phyloP scores from a whole-genome alignment of 1,139 yeast species.

The Geotrichum carabidarum region DNA sequence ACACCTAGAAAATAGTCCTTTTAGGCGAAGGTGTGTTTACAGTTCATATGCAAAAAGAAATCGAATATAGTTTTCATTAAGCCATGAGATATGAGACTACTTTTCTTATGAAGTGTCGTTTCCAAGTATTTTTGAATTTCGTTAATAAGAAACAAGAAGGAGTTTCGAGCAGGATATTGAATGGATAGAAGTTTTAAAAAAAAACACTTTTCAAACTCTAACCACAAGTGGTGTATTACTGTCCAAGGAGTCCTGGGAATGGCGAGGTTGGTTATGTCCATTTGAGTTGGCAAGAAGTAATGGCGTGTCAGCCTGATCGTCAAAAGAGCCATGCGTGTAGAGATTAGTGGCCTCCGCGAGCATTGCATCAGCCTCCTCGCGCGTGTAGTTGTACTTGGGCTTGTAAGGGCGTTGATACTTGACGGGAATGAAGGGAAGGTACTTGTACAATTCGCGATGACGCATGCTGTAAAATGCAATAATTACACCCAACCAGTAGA shows the following conservation, averaged over 20 bases:
- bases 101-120: too few relatives aligned
- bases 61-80: too few relatives aligned
- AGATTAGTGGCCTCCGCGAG: conserved; percentile 13
- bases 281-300: background rate
- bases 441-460: conserved; percentile 8
- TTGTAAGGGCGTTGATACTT: conserved; percentile 6
- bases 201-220: background rate
- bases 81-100: too few relatives aligned
- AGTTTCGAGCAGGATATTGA: too few relatives aligned
- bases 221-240: conserved; percentile 26
- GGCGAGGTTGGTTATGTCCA: background rate
- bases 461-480: conserved; percentile 14
- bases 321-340: conserved; percentile 3
- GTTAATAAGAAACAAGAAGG: too few relatives aligned
- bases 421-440: conserved; percentile 11
- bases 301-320: background rate
- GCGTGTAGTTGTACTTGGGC: conserved; percentile 11
- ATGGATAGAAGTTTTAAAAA: background rate
- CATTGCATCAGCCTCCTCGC: conserved; percentile 11
- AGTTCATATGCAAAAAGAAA: too few relatives aligned
- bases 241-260: conserved; percentile 22
- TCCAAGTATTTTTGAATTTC: too few relatives aligned
- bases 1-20: too few relatives aligned
- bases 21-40: too few relatives aligned
- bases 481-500: conserved; percentile 69